Evolutionary conservation across 2,329 filamentous ascomycete species (phyloP), one percentile per base, ranked within the genome.

Genomic region (Apiospora koreana): DNA sequence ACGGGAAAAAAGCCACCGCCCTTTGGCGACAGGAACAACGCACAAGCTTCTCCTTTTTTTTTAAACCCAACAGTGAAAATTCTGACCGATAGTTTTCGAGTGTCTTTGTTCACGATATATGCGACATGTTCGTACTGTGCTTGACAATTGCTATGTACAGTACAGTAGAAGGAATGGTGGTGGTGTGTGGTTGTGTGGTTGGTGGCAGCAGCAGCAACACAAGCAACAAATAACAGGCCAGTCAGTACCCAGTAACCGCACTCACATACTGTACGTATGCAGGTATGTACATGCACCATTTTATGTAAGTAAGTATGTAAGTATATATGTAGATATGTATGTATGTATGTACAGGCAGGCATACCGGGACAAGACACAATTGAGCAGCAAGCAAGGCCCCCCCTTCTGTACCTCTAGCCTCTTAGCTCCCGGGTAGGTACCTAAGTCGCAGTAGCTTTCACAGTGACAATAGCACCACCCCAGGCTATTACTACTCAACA

Each of bases 391-490:
- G 35, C 35, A 38, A n/a, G n/a, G n/a, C n/a, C n/a, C n/a, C n/a
- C 35, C 35, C 35, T 35, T 35, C 35, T 35, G 8, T 8, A 35
- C n/a, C n/a, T n/a, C n/a, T 3, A 35, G 46, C 16, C 48, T 28
- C 48, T 28, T 23, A 28, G 54, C n/a, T 23, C 54, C 54, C 54
- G 31, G 54, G 54, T 62, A 62, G 54, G 54, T 62, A 62, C 54
- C 28, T 62, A 14, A 4, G 21, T 12, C 6, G 2, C 18, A 9
- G 14, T 54, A 25, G 48, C 50, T 58, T 3, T 31, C 31, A 38
- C 54, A 62, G 54, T 38, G 54, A 62, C 54, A 62, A 62, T 62
- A 62, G 54, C 54, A 38, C 31, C 54, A 62, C 54, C 54, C 54
- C 54, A n/a, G 54, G 54, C 54, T 62, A 38, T 35, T 35, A n/a